phyloP scores from a whole-genome alignment of 495 filamentous ascomycete genomes.

The Penicillium ucsense region DNA sequence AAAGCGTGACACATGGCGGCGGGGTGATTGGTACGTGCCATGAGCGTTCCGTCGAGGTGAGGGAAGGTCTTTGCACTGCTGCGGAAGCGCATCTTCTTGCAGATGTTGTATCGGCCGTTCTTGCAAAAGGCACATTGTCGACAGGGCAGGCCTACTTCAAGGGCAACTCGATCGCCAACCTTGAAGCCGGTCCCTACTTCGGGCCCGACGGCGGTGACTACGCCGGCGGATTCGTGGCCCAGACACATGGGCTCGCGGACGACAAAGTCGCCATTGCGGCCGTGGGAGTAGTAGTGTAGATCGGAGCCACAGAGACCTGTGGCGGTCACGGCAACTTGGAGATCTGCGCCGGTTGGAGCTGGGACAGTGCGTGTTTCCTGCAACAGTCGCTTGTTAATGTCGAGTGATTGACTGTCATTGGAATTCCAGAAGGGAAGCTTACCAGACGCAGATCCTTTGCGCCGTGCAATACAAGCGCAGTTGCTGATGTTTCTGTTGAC shows the following conservation, averaged over 20 bases:
- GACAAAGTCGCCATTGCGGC: constrained; percentile 73
- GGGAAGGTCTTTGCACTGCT: constrained; percentile 70
- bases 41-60: constrained; percentile 75
- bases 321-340: constrained; percentile 64
- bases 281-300: constrained; percentile 77
- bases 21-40: constrained; percentile 69
- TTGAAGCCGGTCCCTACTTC: constrained; percentile 23
- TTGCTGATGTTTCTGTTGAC: constrained; percentile 19
- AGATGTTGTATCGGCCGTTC: constrained; percentile 76
- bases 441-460: constrained; percentile 59
- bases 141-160: constrained; percentile 81
- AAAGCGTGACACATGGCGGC: constrained; percentile 46
- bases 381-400: not conserved
- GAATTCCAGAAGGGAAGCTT: constrained; percentile 13
- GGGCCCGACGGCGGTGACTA: constrained; percentile 54
- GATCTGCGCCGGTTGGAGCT: constrained; percentile 42
- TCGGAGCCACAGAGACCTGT: constrained; percentile 81
- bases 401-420: too few relatives aligned
- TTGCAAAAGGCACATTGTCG: constrained; percentile 54
- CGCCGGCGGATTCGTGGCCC: constrained; percentile 71
- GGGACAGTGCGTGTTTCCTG: constrained; percentile 35
- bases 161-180: constrained; percentile 64
- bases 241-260: constrained; percentile 63
- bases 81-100: constrained; percentile 66
- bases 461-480: constrained; percentile 62